Evolutionary conservation across 129 eudicot species (phyloP).

Genomic region (Deinandra increscens): DNA sequence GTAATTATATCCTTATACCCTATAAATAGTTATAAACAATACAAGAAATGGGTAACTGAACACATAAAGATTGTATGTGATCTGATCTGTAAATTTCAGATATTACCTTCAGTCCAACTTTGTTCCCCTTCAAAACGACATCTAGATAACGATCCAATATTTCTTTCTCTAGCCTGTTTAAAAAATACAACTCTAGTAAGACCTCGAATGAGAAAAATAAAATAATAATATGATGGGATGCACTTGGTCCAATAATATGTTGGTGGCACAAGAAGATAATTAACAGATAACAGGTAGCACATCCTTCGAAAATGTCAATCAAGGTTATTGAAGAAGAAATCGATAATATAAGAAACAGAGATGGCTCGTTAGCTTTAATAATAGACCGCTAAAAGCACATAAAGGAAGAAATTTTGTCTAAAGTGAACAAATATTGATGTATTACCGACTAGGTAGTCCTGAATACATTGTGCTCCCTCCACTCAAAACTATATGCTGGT

Average conservation of each 20-base stretch:
- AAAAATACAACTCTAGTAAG: slow-evolving; percentile 13
- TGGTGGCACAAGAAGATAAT: not conserved
- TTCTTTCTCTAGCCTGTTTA: slow-evolving; percentile 89
- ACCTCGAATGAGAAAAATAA: slow-evolving; percentile 18
- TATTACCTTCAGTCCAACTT: slow-evolving; percentile 89
- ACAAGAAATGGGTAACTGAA: slow-evolving; percentile 12
- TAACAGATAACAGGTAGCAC: not conserved
- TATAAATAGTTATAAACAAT: not conserved
- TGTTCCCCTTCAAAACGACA: slow-evolving; percentile 90
- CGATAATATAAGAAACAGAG: not conserved
- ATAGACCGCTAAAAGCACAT: slow-evolving; percentile 14
- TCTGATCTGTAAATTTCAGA: not conserved
- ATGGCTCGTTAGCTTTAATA: not conserved
- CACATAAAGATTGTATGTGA: not conserved
- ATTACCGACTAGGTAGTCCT: slow-evolving; percentile 97
- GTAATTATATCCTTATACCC: not conserved
- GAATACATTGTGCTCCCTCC: slow-evolving; percentile 99
- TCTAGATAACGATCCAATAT: slow-evolving; percentile 94
- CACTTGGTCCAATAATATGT: slow-evolving; percentile 18
- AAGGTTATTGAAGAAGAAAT: not conserved
- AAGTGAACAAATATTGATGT: slow-evolving; percentile 18
- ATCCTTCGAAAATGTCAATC: not conserved
- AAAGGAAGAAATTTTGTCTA: slow-evolving; percentile 5
- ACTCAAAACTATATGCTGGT: slow-evolving; percentile 96
- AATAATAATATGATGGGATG: not conserved